These are phyloP conservation scores for Chaetomidium leptoderma DNA, from an alignment of 495 filamentous ascomycete genomes.

Conservation along the genomic window DNA sequence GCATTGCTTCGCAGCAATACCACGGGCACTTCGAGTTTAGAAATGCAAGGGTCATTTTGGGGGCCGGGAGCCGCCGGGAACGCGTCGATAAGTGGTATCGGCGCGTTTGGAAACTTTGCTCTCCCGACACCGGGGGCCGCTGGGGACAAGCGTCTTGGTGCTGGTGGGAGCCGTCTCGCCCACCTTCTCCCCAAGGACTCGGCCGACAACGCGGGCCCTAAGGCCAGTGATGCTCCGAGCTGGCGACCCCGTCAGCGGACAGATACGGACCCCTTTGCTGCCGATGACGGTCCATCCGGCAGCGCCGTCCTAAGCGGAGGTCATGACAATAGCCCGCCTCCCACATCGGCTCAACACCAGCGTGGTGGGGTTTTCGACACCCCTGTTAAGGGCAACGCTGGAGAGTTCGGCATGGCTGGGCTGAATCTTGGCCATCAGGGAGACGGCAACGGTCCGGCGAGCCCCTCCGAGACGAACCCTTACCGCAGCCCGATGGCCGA, in stretches of 20 bases:
- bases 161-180: slow-evolving; percentile 79
- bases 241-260: slow-evolving; percentile 57
- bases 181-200: slow-evolving; percentile 76
- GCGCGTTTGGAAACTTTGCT: slow-evolving; percentile 83
- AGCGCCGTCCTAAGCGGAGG: slow-evolving; percentile 77
- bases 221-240: slow-evolving; percentile 31
- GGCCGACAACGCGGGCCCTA: slow-evolving; percentile 55
- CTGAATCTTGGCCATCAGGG: slow-evolving; percentile 57
- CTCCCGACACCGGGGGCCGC: slow-evolving; percentile 49
- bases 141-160: slow-evolving; percentile 70
- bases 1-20: slow-evolving; percentile 69
- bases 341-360: slow-evolving; percentile 36
- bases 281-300: slow-evolving; percentile 59
- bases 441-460: slow-evolving; percentile 55
- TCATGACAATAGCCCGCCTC: slow-evolving; percentile 64
- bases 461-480: slow-evolving; percentile 96
- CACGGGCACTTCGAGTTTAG: slow-evolving; percentile 36
- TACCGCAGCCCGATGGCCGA: slow-evolving; percentile 72
- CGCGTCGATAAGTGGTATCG: slow-evolving; percentile 61
- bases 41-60: slow-evolving; percentile 63
- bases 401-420: slow-evolving; percentile 78
- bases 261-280: slow-evolving; percentile 78
- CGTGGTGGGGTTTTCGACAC: slow-evolving; percentile 49
- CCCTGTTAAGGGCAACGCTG: slow-evolving; percentile 53
- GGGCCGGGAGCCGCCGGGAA: slow-evolving; percentile 45